These are phyloP conservation scores for Candida sonorensis DNA, from an alignment of 805 yeast species.

Conservation along the genomic window DNA sequence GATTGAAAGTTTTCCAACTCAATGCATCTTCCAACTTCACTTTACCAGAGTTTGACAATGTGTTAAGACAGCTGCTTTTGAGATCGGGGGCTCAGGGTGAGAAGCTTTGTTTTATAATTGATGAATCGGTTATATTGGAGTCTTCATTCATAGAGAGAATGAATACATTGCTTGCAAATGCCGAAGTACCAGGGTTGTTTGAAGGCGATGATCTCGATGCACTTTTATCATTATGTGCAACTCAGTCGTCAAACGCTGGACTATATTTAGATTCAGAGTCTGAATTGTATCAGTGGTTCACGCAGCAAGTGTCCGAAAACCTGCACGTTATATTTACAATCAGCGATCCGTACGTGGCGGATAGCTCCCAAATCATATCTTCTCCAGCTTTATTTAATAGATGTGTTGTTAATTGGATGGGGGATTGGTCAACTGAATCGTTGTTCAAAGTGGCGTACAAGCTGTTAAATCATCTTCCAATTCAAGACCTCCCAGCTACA, in stretches of 20 bases:
- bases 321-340: conserved; percentile 81
- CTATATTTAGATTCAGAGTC: conserved; percentile 56
- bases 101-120: conserved; percentile 63
- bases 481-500: too few relatives aligned
- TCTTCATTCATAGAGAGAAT: conserved; percentile 81
- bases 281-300: conserved; percentile 73
- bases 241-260: conserved; percentile 54
- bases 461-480: conserved; percentile 33
- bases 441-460: conserved; percentile 41
- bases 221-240: conserved; percentile 49
- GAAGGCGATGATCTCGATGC: conserved; percentile 59
- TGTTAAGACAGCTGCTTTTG: conserved; percentile 47
- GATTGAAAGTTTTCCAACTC: conserved; percentile 54
- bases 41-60: conserved; percentile 59
- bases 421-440: conserved; percentile 61
- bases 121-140: conserved; percentile 72
- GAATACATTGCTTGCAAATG: conserved; percentile 90
- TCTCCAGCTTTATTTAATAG: conserved; percentile 89
- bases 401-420: conserved; percentile 87
- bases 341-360: conserved; percentile 38
- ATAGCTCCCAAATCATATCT: conserved; percentile 43
- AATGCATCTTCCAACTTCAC: conserved; percentile 47
- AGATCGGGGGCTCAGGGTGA: conserved; percentile 50
- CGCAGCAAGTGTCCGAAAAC: conserved; percentile 55
- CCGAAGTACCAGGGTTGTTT: conserved; percentile 87